Base-by-base conservation (phyloP, 768 basidiomycete species). In the Hydnomerulius pinastri region DNA sequence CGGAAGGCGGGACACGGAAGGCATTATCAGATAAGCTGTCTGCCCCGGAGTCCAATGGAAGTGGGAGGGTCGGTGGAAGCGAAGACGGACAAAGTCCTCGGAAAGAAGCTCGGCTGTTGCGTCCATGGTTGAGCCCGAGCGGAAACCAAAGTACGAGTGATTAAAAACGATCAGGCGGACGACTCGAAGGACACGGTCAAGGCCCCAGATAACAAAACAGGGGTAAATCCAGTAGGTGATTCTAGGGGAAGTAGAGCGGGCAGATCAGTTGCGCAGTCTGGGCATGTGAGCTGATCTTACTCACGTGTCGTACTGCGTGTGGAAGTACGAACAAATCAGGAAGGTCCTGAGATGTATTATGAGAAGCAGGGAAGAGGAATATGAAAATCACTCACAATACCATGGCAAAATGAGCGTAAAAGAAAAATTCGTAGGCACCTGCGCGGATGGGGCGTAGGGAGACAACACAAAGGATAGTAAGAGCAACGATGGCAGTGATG, bases 1-100 rank as follows among this genome's bases (percentile, higher is more conserved):
- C 13, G 76, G 73, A 11, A 70, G 54, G 2, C 55, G 48, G 20
- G 75, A 75, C 10, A 78, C 65, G 11, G 64, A 53, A 4, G 79
- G 78, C 48, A 81, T 65, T n/a, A 71, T 73, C n/a, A 84, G 65
- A 56, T 74, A 81, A 2, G 70, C 75, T 44, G 71, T 72, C 63
- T 83, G 82, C 1, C 81, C 82, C 0, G 82, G 73, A 2, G 61
- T 51, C 76, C 76, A 77, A 29, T 61, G 68, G 73, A 81, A 79
- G 55, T 68, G 70, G 42, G 76, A 62, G 25, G 75, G 73, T 10
- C 74, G 71, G 27, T 59, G 53, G 39, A 81, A 53, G 7, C 70
- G 69, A 12, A 82, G 57, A 17, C 75, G 76, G 11, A 82, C 59
- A 58, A 77, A 73, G 50, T 66, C 68, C 7, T 67, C 68, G 10